phyloP scores from a whole-genome alignment of 179 eudicot species.

The Pouteria campechiana region DNA sequence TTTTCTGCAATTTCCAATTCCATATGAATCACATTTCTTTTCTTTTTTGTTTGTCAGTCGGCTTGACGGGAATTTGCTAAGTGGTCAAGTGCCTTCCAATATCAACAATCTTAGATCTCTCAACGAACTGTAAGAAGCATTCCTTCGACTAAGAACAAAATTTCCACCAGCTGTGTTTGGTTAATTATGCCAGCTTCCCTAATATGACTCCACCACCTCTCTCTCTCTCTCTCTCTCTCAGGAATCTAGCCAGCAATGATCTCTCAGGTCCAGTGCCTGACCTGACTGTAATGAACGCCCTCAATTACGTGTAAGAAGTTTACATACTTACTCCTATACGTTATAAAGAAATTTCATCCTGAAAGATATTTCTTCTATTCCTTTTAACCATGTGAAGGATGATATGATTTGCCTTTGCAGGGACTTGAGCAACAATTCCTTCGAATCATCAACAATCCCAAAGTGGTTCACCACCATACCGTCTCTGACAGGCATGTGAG shows the following conservation, averaged over 20 bases:
- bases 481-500: slow-evolving; percentile 79
- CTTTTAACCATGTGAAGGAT: background rate
- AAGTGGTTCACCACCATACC: slow-evolving; percentile 62
- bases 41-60: slow-evolving; percentile 17
- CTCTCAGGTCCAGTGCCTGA: slow-evolving; percentile 64
- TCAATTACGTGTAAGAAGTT: slow-evolving; percentile 63
- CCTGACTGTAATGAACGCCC: slow-evolving; percentile 57
- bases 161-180: background rate
- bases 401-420: slow-evolving; percentile 18
- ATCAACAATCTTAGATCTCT: slow-evolving; percentile 62
- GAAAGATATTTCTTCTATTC: background rate
- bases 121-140: slow-evolving; percentile 66
- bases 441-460: slow-evolving; percentile 54
- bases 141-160: background rate
- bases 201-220: background rate
- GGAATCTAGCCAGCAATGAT: slow-evolving; percentile 69
- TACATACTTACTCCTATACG: background rate
- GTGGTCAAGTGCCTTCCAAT: slow-evolving; percentile 48
- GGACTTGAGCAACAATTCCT: slow-evolving; percentile 81
- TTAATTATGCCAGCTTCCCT: background rate
- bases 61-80: slow-evolving; percentile 52
- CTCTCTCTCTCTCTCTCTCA: slow-evolving; percentile 8
- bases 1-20: background rate
- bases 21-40: background rate
- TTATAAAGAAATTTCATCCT: background rate